Evolutionary conservation across 495 filamentous ascomycete genomes (phyloP).

Genomic region (Cenococcum geophilum): DNA sequence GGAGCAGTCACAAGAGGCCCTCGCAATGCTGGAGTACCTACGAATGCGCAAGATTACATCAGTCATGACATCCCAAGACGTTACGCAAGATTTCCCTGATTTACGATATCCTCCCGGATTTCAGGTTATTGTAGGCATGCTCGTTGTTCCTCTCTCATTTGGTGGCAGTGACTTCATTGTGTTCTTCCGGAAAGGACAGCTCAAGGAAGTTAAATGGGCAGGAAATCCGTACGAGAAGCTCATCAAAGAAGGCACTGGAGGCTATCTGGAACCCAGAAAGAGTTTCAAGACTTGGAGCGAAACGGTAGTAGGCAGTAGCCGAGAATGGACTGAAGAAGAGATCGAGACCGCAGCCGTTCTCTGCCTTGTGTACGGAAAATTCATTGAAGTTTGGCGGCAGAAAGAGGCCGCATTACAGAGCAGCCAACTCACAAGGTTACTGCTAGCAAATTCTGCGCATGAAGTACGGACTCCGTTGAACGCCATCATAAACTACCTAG

Average conservation of each 20-base stretch:
- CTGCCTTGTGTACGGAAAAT: conserved; percentile 85
- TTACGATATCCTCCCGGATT: conserved; percentile 77
- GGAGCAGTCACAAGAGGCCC: conserved; percentile 71
- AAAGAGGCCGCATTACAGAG: conserved; percentile 81
- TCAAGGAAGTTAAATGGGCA: conserved; percentile 81
- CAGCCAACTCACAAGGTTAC: conserved; percentile 70
- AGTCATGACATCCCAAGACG: conserved; percentile 71
- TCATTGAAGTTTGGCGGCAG: conserved; percentile 89
- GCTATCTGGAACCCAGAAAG: conserved; percentile 66
- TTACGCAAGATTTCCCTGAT: conserved; percentile 75
- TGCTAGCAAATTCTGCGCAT: conserved; percentile 89
- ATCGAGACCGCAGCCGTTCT: conserved; percentile 84
- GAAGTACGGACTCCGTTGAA: conserved; percentile 92
- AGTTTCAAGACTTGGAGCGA: conserved; percentile 76
- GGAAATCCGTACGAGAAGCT: conserved; percentile 88
- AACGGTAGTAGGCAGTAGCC: conserved; percentile 65
- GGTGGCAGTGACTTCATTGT: conserved; percentile 83
- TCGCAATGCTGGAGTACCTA: conserved; percentile 82
- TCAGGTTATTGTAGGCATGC: conserved; percentile 66
- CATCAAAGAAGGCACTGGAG: conserved; percentile 58
- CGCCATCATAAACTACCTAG: conserved; percentile 93
- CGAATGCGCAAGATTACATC: conserved; percentile 69
- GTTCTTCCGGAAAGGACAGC: conserved; percentile 77
- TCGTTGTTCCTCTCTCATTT: conserved; percentile 76
- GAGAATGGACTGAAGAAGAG: conserved; percentile 70